Conservation (phyloP, 352 stramenopile genomes). For the Albugo laibachii region DNA sequence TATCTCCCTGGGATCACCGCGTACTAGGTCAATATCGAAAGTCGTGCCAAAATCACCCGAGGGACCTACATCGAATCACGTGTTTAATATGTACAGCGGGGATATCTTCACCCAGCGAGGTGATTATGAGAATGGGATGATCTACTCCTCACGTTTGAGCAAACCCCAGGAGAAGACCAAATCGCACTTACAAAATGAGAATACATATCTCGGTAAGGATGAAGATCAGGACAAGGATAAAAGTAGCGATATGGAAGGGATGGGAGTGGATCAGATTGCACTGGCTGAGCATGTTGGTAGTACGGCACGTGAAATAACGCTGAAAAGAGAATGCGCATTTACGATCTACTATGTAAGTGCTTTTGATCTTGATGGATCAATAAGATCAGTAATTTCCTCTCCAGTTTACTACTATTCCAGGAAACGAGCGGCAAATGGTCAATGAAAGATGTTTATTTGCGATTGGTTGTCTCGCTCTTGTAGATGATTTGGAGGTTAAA, state of each 20-base stretch:
- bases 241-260: not conserved
- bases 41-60: not conserved
- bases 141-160: conserved; percentile 66
- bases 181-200: not conserved
- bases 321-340: conserved; percentile 68
- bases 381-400: not conserved
- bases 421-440: conserved; percentile 62
- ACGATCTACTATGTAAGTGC: conserved; percentile 49
- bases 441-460: conserved; percentile 49
- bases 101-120: conserved; percentile 71
- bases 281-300: conserved; percentile 2
- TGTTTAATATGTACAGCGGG: conserved; percentile 25
- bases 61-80: conserved; percentile 6
- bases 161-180: conserved; percentile 22
- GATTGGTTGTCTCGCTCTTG: conserved; percentile 42
- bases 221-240: conserved; percentile 6
- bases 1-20: conserved; percentile 19
- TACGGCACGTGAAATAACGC: conserved; percentile 27
- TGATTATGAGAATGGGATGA: conserved; percentile 75
- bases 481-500: conserved; percentile 70
- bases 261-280: not conserved
- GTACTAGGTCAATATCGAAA: conserved; percentile 22
- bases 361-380: not conserved
- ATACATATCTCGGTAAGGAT: conserved; percentile 9
- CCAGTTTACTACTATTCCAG: conserved; percentile 35